These are phyloP conservation scores for Backusella tarrabulga DNA, from an alignment of 192 early-diverging fungal genomes.

Conservation along the genomic window DNA sequence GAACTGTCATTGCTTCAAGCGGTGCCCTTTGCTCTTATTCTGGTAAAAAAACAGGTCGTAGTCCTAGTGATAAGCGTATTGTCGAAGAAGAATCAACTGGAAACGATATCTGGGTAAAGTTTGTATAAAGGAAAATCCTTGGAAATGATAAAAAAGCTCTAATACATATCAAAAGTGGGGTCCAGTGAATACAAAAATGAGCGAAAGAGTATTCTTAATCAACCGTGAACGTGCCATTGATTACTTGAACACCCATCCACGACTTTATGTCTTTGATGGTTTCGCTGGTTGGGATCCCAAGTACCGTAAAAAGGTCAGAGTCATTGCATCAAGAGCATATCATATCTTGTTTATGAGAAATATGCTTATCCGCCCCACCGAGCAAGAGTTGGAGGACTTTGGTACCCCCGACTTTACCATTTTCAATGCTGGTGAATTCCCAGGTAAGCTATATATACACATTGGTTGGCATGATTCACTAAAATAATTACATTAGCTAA, in stretches of 20 bases:
- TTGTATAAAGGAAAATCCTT: neutral
- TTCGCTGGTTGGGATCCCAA: conserved; percentile 98
- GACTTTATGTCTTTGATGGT: conserved; percentile 95
- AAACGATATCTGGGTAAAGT: conserved; percentile 78
- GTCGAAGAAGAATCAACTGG: conserved; percentile 85
- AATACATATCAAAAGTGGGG: conserved; percentile 63
- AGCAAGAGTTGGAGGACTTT: conserved; percentile 84
- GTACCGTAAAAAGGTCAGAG: conserved; percentile 96
- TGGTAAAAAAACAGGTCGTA: conserved; percentile 90
- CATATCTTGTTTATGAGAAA: conserved; percentile 98
- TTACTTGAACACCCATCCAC: conserved; percentile 92
- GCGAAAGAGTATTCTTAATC: conserved; percentile 77
- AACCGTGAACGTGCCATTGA: conserved; percentile 95
- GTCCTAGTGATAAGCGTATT: conserved; percentile 95
- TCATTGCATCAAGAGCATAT: conserved; percentile 93
- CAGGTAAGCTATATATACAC: conserved; percentile 22
- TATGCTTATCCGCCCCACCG: conserved; percentile 96
- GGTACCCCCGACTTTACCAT: conserved; percentile 98
- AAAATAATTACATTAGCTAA: conserved; percentile 51
- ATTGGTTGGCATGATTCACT: neutral
- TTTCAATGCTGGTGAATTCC: conserved; percentile 93
- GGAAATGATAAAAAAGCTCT: neutral
- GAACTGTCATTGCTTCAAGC: conserved; percentile 84
- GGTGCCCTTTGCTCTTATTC: conserved; percentile 91
- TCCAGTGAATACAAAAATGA: conserved; percentile 94